A percentile compares a stretch with the other conserved stretches of the same genome.
Conservation (phyloP, 371 early-diverging fungal genomes). For the Enteropsectra breve region DNA sequence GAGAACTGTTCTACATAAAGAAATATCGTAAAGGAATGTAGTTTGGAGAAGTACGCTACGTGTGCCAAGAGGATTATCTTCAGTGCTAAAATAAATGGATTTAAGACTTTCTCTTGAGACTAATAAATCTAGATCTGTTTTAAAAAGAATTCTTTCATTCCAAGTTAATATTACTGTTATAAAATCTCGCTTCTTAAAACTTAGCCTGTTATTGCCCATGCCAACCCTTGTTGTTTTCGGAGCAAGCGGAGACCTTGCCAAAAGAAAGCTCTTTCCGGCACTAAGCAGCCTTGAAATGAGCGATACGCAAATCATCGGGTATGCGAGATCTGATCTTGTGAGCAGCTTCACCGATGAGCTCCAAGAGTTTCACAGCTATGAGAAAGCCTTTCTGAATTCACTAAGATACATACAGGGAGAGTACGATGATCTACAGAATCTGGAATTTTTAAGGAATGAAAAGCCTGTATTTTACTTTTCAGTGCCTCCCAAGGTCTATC, state of each 20-base stretch:
- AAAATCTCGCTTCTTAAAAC: no score
- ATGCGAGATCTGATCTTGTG: slow-evolving; percentile 76
- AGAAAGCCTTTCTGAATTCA: slow-evolving; percentile 66
- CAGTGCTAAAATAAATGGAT: no score
- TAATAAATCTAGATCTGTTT: no score
- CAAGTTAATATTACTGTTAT: no score
- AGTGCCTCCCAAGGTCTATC: slow-evolving; percentile 84
- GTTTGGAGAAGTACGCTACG: no score
- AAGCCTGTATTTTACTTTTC: slow-evolving; percentile 81
- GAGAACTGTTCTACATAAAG: no score
- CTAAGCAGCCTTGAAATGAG: slow-evolving; percentile 70
- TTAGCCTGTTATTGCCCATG: no score
- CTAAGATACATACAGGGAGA: slow-evolving; percentile 74
- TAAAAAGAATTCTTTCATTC: no score
- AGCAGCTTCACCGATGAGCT: slow-evolving; percentile 69
- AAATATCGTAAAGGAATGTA: no score
- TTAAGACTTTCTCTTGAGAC: no score
- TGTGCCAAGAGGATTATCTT: no score
- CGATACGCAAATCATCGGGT: slow-evolving; percentile 73
- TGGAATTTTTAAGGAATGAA: slow-evolving; percentile 18
- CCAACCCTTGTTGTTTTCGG: slow-evolving; percentile 56
- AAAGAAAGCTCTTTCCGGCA: slow-evolving; percentile 85
- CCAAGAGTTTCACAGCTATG: slow-evolving; percentile 62
- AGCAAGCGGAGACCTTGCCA: slow-evolving; percentile 60
- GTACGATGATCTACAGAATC: slow-evolving; percentile 68